Conservation (phyloP, 306 rosid species). For the Sphenostylis stenocarpa region DNA sequence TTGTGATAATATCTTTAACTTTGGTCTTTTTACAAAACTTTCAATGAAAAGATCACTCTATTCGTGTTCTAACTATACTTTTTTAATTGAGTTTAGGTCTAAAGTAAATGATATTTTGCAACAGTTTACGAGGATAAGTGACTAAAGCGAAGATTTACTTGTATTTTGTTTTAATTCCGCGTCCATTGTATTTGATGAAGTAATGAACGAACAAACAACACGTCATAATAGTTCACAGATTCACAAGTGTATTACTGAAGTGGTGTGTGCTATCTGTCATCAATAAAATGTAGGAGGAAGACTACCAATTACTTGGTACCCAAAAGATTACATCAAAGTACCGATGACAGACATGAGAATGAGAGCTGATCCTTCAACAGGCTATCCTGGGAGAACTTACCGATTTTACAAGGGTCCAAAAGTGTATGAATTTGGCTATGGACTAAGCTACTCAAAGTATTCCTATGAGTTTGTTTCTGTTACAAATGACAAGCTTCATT, state of each 20-base stretch:
- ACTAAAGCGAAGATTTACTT: not conserved
- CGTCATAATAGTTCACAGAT: not conserved
- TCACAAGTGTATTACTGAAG: conserved; percentile 4
- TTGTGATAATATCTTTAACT: not conserved
- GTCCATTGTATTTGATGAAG: too few species aligned
- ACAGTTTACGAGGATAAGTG: not conserved
- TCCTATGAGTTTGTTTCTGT: conserved; percentile 56
- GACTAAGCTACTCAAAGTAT: conserved; percentile 84
- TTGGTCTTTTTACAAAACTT: not conserved
- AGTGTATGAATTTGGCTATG: conserved; percentile 79
- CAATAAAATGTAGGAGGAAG: conserved; percentile 74
- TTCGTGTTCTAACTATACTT: not conserved
- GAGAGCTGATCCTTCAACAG: conserved; percentile 63
- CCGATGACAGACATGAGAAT: conserved; percentile 99
- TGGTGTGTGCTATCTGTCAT: conserved; percentile 13
- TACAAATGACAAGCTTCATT: conserved; percentile 47
- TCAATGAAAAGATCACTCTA: not conserved
- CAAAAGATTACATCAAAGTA: conserved; percentile 56
- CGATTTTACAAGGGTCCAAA: conserved; percentile 76
- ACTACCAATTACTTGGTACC: conserved; percentile 92
- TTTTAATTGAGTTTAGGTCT: not conserved
- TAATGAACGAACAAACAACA: too few species aligned
- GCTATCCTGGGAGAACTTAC: conserved; percentile 85
- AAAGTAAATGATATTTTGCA: not conserved
- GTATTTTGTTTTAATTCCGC: not conserved